These are phyloP conservation scores for Acanthamoeba divionensis DNA, from an alignment of 208 protist genomes.

Conservation along the genomic window DNA sequence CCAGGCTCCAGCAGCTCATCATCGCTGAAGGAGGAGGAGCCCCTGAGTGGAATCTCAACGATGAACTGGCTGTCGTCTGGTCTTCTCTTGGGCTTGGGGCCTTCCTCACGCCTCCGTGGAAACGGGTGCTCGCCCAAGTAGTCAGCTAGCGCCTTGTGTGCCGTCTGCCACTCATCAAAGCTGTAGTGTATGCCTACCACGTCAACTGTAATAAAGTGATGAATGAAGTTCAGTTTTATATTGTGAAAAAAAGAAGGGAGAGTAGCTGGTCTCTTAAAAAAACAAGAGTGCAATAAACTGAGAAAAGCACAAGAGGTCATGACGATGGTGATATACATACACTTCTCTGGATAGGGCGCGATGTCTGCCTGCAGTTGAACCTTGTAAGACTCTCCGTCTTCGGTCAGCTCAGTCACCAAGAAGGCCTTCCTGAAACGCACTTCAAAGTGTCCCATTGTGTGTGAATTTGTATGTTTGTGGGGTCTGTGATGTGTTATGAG, in stretches of 20 bases:
- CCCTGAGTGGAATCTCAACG: conserved; percentile 15
- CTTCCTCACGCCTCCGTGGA: not conserved
- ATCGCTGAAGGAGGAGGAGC: no score
- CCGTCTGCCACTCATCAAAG: conserved; percentile 32
- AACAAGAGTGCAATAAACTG: no score
- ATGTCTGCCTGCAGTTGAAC: conserved; percentile 19
- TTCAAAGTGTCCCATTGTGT: no score
- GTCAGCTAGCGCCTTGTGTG: conserved; percentile 12
- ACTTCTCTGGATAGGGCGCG: not conserved
- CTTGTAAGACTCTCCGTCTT: conserved; percentile 28
- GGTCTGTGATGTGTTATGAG: no score
- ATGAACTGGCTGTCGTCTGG: not conserved
- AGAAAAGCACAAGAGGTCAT: no score
- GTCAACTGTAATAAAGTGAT: not conserved
- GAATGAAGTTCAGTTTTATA: not conserved
- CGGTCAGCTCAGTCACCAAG: conserved; percentile 9
- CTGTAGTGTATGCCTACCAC: conserved; percentile 5
- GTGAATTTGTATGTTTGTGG: no score
- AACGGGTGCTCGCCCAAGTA: conserved; percentile 24
- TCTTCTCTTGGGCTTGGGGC: not conserved
- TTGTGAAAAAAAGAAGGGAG: not conserved
- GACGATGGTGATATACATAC: not conserved
- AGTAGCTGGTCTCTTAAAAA: no score
- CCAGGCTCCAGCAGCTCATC: not conserved
- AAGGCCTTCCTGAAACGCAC: conserved; percentile 41